Base-by-base conservation (phyloP, 2,329 filamentous ascomycete species). In the Magnaporthales sp. region DNA sequence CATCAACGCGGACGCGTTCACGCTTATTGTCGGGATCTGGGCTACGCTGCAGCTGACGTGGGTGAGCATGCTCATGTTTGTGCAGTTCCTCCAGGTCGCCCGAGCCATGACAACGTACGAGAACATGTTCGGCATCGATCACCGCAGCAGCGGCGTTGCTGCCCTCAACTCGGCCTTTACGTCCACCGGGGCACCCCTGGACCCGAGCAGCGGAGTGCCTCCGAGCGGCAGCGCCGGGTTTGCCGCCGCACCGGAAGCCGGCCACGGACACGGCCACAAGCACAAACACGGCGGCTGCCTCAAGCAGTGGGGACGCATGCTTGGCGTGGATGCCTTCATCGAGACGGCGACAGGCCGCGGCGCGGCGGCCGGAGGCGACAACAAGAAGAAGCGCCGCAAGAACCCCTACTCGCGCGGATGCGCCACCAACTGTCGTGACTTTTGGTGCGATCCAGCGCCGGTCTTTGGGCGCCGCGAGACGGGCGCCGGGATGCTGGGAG, bases 51-150 rank as follows among this genome's bases (percentile, higher is more conserved):
- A 99, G 77, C 84, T 97, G 32, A 90, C 92, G 24, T 99, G 95
- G 95, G 92, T 98, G 2, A 89, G 90, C n/a, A 98, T 99, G 93
- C 88, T 99, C 38, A 84, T 97, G 68, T 90, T 93, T 70, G 96
- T 98, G 5, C 96, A 99, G 75, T 88, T 97, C 65, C 84, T 97
- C 64, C 95, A 99, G 75, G 89, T 99, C 65, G 91, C 93, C 0
- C 89, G 93, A 68, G 96, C 93, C 67, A 90, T 96, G 82, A 99
- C 95, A 1, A 99, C 95, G 0, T 98, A 91, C 78, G 95, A 99
- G 78, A 96, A 93, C 77, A 98, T 99, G 93, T 89, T 89, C 69
- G 90, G 92, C 64, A 84, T 93, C 68, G 84, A 88, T 67, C 83
- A 90, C 69, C 83, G 81, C 68, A 81, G 80, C 27, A 83, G 86